These are phyloP conservation scores for Diaporthe vexans DNA, from an alignment of 2,329 filamentous ascomycete genomes.

Conservation along the genomic window DNA sequence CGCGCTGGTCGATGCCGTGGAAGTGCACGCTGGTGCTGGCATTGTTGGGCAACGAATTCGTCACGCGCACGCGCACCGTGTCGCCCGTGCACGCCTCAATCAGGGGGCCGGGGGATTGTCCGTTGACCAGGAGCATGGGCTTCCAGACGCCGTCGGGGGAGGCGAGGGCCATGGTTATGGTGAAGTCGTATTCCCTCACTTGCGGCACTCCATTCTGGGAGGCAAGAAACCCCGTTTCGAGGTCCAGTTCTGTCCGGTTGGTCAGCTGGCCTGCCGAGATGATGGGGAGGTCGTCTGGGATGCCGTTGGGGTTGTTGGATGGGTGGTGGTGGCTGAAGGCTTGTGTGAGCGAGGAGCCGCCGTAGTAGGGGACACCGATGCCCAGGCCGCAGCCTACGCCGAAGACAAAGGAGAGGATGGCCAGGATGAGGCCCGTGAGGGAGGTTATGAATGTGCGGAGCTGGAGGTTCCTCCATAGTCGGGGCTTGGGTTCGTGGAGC, in stretches of 20 bases:
- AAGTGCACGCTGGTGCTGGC: conserved; percentile 73
- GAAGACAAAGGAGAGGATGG: conserved; percentile 36
- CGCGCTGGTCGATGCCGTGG: conserved; percentile 77
- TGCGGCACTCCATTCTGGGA: conserved; percentile 7
- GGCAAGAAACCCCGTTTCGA: conserved; percentile 47
- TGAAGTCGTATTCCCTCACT: conserved; percentile 51
- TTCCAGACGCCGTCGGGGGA: conserved; percentile 54
- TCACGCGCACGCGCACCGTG: conserved; percentile 56
- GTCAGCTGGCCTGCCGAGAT: conserved; percentile 42
- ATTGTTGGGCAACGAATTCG: conserved; percentile 54
- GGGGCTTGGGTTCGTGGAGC: background rate
- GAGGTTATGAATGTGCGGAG: conserved; percentile 35
- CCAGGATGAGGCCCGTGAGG: conserved; percentile 28
- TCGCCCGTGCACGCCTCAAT: conserved; percentile 61
- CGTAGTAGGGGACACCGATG: conserved; percentile 40
- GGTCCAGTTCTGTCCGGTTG: conserved; percentile 41
- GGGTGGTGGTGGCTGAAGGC: background rate
- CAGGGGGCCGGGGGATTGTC: conserved; percentile 59
- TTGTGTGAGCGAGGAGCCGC: conserved; percentile 22
- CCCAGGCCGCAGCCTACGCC: conserved; percentile 40
- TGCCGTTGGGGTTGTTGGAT: conserved; percentile 43
- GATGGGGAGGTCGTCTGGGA: conserved; percentile 45
- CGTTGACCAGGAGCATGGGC: conserved; percentile 56
- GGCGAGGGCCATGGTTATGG: conserved; percentile 50
- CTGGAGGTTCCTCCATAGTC: background rate